Evolutionary conservation across 2,329 filamentous ascomycete genomes (phyloP).

Genomic region (Scytalidium sp.): DNA sequence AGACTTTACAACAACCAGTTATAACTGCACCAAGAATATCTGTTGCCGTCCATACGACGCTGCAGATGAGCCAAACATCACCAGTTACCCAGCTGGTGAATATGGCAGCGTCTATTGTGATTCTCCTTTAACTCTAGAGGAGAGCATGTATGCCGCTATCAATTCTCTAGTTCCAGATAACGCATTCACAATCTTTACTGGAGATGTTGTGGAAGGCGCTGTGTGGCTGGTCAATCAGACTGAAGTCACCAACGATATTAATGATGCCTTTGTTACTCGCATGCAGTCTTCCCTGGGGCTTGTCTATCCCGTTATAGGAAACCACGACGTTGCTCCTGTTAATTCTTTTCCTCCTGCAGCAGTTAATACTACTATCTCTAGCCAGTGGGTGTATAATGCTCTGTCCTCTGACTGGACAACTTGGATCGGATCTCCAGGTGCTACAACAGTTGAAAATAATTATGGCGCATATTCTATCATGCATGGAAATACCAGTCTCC

Average conservation of each 20-base stretch:
- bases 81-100: slow-evolving; percentile 30
- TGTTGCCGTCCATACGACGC: slow-evolving; percentile 36
- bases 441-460: slow-evolving; percentile 21
- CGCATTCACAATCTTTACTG: slow-evolving; percentile 35
- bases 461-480: slow-evolving; percentile 33
- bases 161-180: slow-evolving; percentile 25
- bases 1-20: slow-evolving; percentile 13
- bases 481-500: slow-evolving; percentile 26
- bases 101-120: slow-evolving; percentile 36
- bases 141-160: slow-evolving; percentile 35
- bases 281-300: slow-evolving; percentile 26
- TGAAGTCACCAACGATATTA: slow-evolving; percentile 31
- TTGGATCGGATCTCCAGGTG: slow-evolving; percentile 28
- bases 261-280: slow-evolving; percentile 29
- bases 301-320: slow-evolving; percentile 35
- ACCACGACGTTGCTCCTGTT: slow-evolving; percentile 34
- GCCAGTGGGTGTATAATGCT: slow-evolving; percentile 36
- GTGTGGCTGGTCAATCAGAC: slow-evolving; percentile 33
- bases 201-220: slow-evolving; percentile 36
- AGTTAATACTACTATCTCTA: slow-evolving; percentile 24
- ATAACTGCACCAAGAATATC: slow-evolving; percentile 38
- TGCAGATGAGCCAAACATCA: slow-evolving; percentile 32
- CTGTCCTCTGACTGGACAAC: slow-evolving; percentile 9
- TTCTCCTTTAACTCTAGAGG: slow-evolving; percentile 31
- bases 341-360: slow-evolving; percentile 31